Evolutionary conservation across 768 basidiomycete species (phyloP), one percentile per base, ranked within the genome.

Genomic region (Macrolepiota dolichaula): DNA sequence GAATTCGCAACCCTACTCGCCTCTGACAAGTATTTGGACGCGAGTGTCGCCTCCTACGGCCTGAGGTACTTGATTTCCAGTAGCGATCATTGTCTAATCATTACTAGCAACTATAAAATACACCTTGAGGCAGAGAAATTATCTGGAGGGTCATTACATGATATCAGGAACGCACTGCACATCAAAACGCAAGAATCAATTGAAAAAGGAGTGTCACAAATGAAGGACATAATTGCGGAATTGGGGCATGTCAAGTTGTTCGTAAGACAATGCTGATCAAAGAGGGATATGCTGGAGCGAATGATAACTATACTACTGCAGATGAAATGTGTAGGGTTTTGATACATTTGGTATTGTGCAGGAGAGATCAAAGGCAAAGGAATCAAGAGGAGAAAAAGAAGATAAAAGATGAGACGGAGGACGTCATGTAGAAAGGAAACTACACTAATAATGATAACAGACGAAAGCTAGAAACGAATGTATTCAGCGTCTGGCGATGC

Each of bases 401-500:
- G 32, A 40, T 27, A 25, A 5, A 24, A 40, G 35, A 37, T 36
- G 49, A 15, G 32, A 36, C 5, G 13, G 24, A 5, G 49, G 19
- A 29, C 12, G 36, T 9, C 12, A 47, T 19, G 42, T 22, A 51
- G 24, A 32, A 37, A 32, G 24, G 19, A n/a, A 40, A 25, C 42
- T 49, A 52, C 29, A 19, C 51, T 47, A 55, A 61, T 61, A 61
- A 61, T 61, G 52, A 61, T 61, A 61, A 52, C 42, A 38, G 52
- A 55, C 17, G 42, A 35, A 36, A 44, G 22, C 17, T 12, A 42
- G 51, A 44, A 38, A 36, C 46, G 46, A 57, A 49, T 57, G n/a
- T 47, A 55, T 54, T 77, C 69, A 91, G 64, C 90, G 78, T 67
- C 90, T 78, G 10, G 88, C 80, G 36, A 89, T 81, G 51, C 91